Percentiles rank a stretch among this genome's conserved stretches.
Evolutionary conservation across 2,329 filamentous ascomycete genomes (phyloP).

Genomic region (Emericellopsis cladophorae): DNA sequence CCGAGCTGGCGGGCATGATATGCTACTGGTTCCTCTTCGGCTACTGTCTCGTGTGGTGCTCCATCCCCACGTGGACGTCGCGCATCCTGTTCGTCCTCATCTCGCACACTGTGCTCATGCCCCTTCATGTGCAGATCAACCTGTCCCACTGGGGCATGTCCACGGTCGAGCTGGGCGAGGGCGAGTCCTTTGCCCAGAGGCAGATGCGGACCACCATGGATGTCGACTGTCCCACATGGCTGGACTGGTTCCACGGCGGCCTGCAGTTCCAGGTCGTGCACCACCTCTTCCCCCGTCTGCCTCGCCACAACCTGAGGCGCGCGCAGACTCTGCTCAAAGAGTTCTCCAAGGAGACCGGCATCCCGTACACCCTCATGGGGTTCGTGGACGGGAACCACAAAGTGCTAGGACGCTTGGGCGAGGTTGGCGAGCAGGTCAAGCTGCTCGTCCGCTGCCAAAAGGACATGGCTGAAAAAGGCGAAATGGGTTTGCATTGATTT

Average conservation of each 20-base stretch:
- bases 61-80: slow-evolving; percentile 45
- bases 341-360: slow-evolving; percentile 64
- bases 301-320: slow-evolving; percentile 62
- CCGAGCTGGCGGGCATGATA: slow-evolving; percentile 48
- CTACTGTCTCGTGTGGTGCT: slow-evolving; percentile 58
- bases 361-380: slow-evolving; percentile 69
- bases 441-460: slow-evolving; percentile 60
- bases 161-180: slow-evolving; percentile 64
- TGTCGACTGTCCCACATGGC: slow-evolving; percentile 67
- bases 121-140: slow-evolving; percentile 81
- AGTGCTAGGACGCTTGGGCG: slow-evolving; percentile 59
- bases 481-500: slow-evolving; percentile 4
- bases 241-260: slow-evolving; percentile 73
- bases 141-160: slow-evolving; percentile 92
- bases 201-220: slow-evolving; percentile 85
- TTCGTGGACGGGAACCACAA: slow-evolving; percentile 69
- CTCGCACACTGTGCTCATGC: slow-evolving; percentile 69
- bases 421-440: slow-evolving; percentile 63
- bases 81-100: slow-evolving; percentile 66
- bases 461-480: slow-evolving; percentile 15
- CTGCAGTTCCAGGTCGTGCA: slow-evolving; percentile 76
- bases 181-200: slow-evolving; percentile 71
- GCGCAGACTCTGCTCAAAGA: slow-evolving; percentile 60
- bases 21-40: slow-evolving; percentile 65
- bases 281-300: slow-evolving; percentile 66